phyloP scores from a whole-genome alignment of 352 stramenopile species.

The Halophytophthora polymorphica region DNA sequence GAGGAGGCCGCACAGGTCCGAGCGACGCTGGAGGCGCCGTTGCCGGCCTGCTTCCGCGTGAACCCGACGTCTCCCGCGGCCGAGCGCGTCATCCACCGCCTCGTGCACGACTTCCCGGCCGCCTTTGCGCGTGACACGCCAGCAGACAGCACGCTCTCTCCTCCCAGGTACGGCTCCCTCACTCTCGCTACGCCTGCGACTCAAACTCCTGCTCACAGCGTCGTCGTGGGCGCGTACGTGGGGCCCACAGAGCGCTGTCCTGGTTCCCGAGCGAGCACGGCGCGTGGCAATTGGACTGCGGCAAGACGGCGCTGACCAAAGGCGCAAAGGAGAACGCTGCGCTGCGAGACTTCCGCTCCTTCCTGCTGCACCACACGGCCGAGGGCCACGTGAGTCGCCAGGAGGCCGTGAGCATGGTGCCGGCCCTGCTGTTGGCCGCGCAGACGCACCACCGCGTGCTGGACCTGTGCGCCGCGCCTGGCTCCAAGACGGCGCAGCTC shows the following conservation, averaged over 20 bases:
- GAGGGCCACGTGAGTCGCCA: conserved; percentile 94
- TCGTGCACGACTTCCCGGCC: conserved; percentile 43
- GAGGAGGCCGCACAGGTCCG: conserved; percentile 44
- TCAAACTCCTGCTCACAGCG: conserved; percentile 1
- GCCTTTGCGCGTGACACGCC: conserved; percentile 30
- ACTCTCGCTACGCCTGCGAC: not conserved
- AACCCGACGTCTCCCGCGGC: conserved; percentile 36
- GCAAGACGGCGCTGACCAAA: conserved; percentile 61
- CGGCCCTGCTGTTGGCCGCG: conserved; percentile 94
- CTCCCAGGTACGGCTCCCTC: conserved; percentile 25
- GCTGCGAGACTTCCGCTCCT: conserved; percentile 89
- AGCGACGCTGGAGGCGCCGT: conserved; percentile 43
- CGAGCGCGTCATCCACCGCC: conserved; percentile 39
- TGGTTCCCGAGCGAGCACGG: conserved; percentile 61
- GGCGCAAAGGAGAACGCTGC: conserved; percentile 44
- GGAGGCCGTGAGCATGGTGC: conserved; percentile 98
- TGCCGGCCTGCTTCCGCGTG: conserved; percentile 72
- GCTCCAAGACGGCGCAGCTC: conserved; percentile 98
- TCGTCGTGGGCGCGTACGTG: not conserved
- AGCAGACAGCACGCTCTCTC: conserved; percentile 26
- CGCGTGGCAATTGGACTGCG: conserved; percentile 75
- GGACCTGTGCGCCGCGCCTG: conserved; percentile 91
- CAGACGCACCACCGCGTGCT: conserved; percentile 78
- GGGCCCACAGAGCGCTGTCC: conserved; percentile 31
- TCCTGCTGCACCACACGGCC: conserved; percentile 89